Evolutionary conservation across 352 stramenopile species (phyloP).

Genomic region (Pythium biforme): DNA sequence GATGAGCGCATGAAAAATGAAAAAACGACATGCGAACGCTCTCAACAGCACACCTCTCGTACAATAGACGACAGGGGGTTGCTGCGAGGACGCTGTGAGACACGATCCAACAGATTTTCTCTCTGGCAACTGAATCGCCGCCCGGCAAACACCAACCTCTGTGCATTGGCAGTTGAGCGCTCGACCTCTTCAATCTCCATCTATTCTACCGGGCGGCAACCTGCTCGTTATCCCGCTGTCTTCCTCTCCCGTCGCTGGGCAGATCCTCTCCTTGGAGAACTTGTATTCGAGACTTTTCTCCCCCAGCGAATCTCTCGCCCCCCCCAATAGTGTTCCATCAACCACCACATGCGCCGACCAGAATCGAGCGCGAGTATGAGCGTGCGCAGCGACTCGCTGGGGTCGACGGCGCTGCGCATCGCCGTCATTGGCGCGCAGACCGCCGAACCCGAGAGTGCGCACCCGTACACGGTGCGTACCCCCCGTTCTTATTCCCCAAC

Average conservation of each 20-base stretch:
- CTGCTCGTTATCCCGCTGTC: background rate
- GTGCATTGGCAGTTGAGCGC: background rate
- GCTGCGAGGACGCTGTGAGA: slow-evolving; percentile 4
- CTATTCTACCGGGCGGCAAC: background rate
- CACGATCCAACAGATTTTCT: background rate
- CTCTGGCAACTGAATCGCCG: background rate
- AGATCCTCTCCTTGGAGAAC: background rate
- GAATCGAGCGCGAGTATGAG: background rate
- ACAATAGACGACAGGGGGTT: background rate
- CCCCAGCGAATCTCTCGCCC: background rate
- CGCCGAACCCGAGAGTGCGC: slow-evolving; percentile 26
- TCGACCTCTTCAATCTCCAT: background rate
- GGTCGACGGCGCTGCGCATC: slow-evolving; percentile 38
- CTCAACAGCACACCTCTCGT: background rate
- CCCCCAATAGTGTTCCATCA: background rate
- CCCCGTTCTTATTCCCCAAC: background rate
- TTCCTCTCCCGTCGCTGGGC: background rate
- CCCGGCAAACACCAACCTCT: background rate
- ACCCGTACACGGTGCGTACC: slow-evolving; percentile 54
- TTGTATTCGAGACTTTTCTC: background rate
- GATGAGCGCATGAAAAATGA: slow-evolving; percentile 15
- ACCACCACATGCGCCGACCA: background rate
- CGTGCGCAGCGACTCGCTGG: background rate
- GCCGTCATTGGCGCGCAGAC: slow-evolving; percentile 72
- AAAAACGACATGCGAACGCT: slow-evolving; percentile 8